Percentiles rank a stretch among this genome's conserved stretches.
These are phyloP conservation scores for Colletotrichum truncatum DNA, from an alignment of 2,329 filamentous ascomycete genomes.

Conservation along the genomic window DNA sequence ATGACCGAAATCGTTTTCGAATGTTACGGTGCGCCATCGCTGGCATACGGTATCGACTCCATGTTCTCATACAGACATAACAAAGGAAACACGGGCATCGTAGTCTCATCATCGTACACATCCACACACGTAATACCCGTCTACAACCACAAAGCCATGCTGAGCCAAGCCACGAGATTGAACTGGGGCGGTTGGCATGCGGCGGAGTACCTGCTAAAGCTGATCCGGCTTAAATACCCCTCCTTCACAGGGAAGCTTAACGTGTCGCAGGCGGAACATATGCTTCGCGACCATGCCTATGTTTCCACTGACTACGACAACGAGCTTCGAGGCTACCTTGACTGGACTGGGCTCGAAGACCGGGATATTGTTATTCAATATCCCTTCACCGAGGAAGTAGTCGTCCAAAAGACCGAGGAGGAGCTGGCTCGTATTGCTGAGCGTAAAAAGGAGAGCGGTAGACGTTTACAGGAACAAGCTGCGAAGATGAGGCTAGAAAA, in stretches of 20 bases:
- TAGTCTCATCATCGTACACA: slow-evolving; percentile 91
- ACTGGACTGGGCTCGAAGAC: slow-evolving; percentile 93
- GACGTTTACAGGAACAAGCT: slow-evolving; percentile 92
- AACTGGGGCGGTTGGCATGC: slow-evolving; percentile 96
- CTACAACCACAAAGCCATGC: slow-evolving; percentile 82
- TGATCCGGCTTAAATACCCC: slow-evolving; percentile 91
- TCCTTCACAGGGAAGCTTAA: slow-evolving; percentile 88
- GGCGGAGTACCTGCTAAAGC: slow-evolving; percentile 89
- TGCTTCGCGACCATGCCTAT: slow-evolving; percentile 91
- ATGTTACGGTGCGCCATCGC: slow-evolving; percentile 88
- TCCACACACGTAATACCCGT: slow-evolving; percentile 97
- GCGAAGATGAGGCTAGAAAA: slow-evolving; percentile 98
- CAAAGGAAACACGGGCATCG: slow-evolving; percentile 84
- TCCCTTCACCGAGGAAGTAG: slow-evolving; percentile 89
- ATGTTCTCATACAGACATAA: slow-evolving; percentile 97
- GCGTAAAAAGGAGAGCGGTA: slow-evolving; percentile 92
- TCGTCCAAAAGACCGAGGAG: slow-evolving; percentile 92
- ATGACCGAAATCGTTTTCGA: slow-evolving; percentile 99
- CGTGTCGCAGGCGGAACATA: slow-evolving; percentile 84
- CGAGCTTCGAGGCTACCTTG: slow-evolving; percentile 80
- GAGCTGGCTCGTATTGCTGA: slow-evolving; percentile 91
- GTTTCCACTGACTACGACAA: slow-evolving; percentile 84
- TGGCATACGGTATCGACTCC: slow-evolving; percentile 95
- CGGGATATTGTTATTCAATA: slow-evolving; percentile 91
- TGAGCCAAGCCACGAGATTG: slow-evolving; percentile 85